These are phyloP conservation scores for Chaetothyriales sp. DNA, from an alignment of 2,329 filamentous ascomycete genomes.

Conservation along the genomic window DNA sequence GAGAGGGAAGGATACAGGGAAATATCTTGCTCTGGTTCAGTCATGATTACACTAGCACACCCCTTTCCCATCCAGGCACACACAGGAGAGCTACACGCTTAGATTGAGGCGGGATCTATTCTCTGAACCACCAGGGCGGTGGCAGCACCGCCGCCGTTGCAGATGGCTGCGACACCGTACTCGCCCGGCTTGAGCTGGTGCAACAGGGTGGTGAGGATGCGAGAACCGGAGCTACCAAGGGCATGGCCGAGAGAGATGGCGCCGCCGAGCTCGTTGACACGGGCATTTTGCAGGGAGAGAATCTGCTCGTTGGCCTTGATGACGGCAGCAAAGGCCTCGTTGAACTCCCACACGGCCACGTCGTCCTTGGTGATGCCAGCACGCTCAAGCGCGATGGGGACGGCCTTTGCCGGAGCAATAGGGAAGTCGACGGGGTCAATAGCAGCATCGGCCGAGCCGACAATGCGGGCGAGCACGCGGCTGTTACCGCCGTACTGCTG, in stretches of 20 bases:
- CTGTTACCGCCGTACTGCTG: constrained; percentile 63
- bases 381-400: constrained; percentile 73
- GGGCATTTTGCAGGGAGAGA: constrained; percentile 61
- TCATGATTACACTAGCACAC: too few species aligned
- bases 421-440: constrained; percentile 89
- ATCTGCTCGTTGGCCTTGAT: constrained; percentile 94
- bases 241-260: constrained; percentile 88
- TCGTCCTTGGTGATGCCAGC: constrained; percentile 85
- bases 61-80: not conserved
- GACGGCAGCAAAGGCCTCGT: constrained; percentile 91
- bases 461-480: constrained; percentile 73
- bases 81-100: constrained; percentile 9
- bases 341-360: constrained; percentile 94
- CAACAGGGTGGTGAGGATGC: constrained; percentile 76
- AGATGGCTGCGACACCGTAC: constrained; percentile 90
- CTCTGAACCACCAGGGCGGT: constrained; percentile 84
- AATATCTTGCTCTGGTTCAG: too few species aligned
- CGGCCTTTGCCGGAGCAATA: constrained; percentile 77
- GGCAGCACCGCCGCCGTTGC: constrained; percentile 87
- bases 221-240: constrained; percentile 79
- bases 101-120: constrained; percentile 27
- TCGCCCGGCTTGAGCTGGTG: constrained; percentile 85
- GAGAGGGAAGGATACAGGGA: too few species aligned
- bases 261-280: constrained; percentile 75
- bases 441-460: constrained; percentile 75